A percentile compares a stretch with the other conserved stretches of the same genome.
These are phyloP conservation scores for Spergularia bocconei DNA, from an alignment of 148 eudicot genomes.

Conservation along the genomic window DNA sequence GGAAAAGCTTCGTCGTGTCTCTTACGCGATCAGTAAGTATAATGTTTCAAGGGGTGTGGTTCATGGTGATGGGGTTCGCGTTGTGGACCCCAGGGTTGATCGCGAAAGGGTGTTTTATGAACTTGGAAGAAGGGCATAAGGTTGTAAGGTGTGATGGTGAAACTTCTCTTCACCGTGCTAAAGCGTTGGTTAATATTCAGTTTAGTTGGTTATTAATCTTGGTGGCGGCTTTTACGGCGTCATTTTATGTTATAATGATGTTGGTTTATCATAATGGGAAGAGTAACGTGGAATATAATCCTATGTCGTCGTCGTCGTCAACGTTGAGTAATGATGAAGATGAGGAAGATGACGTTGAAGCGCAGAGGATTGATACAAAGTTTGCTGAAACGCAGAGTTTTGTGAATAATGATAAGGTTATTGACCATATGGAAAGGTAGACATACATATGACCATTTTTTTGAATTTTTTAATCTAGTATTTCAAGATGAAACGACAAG, in stretches of 20 bases:
- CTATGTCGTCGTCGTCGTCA: constrained; percentile 1
- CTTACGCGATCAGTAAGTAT: constrained; percentile 65
- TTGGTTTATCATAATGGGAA: constrained; percentile 21
- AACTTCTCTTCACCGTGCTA: constrained; percentile 62
- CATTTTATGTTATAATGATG: constrained; percentile 43
- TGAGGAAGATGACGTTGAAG: constrained; percentile 52
- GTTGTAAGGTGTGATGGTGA: constrained; percentile 59
- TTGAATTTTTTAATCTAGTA: too few relatives aligned
- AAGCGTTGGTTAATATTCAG: constrained; percentile 62
- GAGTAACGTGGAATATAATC: constrained; percentile 29
- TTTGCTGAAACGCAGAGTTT: constrained; percentile 32
- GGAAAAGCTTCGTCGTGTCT: constrained; percentile 41
- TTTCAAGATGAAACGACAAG: too few relatives aligned
- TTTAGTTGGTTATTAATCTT: constrained; percentile 70
- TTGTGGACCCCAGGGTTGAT: constrained; percentile 69
- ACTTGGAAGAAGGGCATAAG: constrained; percentile 54
- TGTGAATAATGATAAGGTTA: constrained; percentile 32
- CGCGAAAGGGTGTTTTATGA: constrained; percentile 64
- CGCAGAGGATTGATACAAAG: constrained; percentile 36
- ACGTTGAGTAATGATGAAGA: constrained; percentile 29
- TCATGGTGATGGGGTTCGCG: constrained; percentile 69
- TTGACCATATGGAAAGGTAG: constrained; percentile 63
- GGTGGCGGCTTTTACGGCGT: constrained; percentile 39
- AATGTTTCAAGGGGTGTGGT: constrained; percentile 68
- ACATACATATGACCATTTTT: neutral